phyloP scores from a whole-genome alignment of 2,329 filamentous ascomycete genomes.

The Sclerotinia borealis region DNA sequence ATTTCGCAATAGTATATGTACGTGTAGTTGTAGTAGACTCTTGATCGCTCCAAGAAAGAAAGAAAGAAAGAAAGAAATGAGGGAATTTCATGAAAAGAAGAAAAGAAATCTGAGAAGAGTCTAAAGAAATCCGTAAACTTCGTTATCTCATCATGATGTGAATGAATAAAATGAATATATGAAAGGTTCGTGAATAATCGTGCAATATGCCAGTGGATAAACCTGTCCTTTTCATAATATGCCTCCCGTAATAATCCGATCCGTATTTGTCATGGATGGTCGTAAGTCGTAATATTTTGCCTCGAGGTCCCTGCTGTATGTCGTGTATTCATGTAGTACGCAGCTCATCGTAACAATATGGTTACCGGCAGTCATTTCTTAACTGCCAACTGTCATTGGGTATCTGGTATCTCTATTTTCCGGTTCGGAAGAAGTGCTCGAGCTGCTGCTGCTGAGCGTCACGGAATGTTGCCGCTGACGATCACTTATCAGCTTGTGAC shows the following conservation, averaged over 20 bases:
- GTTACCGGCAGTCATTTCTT: slow-evolving; percentile 24
- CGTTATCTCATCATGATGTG: slow-evolving; percentile 12
- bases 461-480: slow-evolving; percentile 30
- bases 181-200: slow-evolving; percentile 11
- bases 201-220: slow-evolving; percentile 3
- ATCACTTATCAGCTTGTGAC: slow-evolving; percentile 28
- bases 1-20: slow-evolving; percentile 13
- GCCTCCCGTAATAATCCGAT: not conserved
- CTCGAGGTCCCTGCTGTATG: slow-evolving; percentile 1
- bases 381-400: slow-evolving; percentile 21
- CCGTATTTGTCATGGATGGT: slow-evolving; percentile 5
- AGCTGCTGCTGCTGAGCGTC: slow-evolving; percentile 33
- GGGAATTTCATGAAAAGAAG: not conserved
- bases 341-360: not conserved
- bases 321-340: not conserved
- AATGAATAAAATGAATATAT: slow-evolving; percentile 2
- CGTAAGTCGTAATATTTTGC: slow-evolving; percentile 7
- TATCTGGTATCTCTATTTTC: slow-evolving; percentile 20
- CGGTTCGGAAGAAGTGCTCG: slow-evolving; percentile 32
- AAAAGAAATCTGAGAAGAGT: slow-evolving; percentile 9
- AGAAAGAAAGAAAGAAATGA: slow-evolving; percentile 1
- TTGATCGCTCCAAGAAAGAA: not conserved
- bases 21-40: not conserved
- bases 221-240: slow-evolving; percentile 2
- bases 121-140: slow-evolving; percentile 5